phyloP scores from a whole-genome alignment of 148 eudicot genomes.

The Camellia sinensis region DNA sequence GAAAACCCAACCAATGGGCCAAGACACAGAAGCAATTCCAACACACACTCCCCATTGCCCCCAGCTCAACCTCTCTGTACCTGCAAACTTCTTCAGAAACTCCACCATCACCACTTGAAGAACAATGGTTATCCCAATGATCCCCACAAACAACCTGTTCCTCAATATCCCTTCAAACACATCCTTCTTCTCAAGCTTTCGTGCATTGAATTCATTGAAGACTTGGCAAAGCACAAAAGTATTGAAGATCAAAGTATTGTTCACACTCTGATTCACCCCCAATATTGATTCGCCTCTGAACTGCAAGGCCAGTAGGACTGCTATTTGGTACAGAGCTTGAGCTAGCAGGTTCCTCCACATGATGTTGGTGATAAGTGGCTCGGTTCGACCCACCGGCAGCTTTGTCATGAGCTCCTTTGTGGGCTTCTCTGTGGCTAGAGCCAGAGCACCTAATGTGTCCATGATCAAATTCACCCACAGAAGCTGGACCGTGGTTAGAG shows the following conservation, averaged over 20 bases:
- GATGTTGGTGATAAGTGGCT: constrained; percentile 18
- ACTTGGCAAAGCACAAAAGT: constrained; percentile 20
- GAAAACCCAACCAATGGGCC: constrained; percentile 25
- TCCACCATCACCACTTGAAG: constrained; percentile 33
- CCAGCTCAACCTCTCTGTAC: constrained; percentile 21
- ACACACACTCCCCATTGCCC: constrained; percentile 24
- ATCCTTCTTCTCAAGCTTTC: constrained; percentile 28
- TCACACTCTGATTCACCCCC: constrained; percentile 3
- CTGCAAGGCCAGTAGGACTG: constrained; percentile 11
- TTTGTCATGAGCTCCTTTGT: constrained; percentile 20
- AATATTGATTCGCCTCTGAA: constrained; percentile 19
- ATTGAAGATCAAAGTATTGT: constrained; percentile 19
- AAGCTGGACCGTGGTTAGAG: constrained; percentile 16
- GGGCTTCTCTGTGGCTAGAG: constrained; percentile 20
- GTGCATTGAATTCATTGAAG: constrained; percentile 17
- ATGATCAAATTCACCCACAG: constrained; percentile 23
- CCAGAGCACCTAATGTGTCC: constrained; percentile 26
- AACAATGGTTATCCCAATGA: constrained; percentile 5
- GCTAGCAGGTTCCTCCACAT: constrained; percentile 26
- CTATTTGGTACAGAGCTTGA: constrained; percentile 20
- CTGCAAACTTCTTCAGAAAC: constrained; percentile 20
- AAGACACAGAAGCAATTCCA: constrained; percentile 12
- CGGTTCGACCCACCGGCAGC: constrained; percentile 12
- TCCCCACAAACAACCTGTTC: constrained; percentile 21
- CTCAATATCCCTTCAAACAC: constrained; percentile 16